These are phyloP conservation scores for Syzygium oleosum DNA, from an alignment of 345 rosid species.

Conservation along the genomic window DNA sequence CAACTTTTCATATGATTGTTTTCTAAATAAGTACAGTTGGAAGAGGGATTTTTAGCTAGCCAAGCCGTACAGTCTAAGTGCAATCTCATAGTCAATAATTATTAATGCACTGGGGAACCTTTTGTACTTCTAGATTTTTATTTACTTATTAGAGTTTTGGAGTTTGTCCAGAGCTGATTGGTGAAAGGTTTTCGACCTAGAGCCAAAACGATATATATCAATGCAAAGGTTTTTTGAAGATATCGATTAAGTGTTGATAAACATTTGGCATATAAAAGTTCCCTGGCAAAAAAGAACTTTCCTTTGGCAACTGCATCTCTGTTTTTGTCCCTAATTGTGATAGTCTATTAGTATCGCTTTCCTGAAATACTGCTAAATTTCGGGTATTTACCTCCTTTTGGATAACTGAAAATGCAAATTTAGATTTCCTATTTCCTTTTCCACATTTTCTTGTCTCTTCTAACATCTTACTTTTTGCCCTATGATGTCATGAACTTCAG, in stretches of 20 bases:
- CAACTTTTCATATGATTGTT: neutral
- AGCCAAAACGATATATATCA: neutral
- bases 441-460: neutral
- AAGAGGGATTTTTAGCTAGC: neutral
- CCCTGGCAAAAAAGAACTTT: neutral
- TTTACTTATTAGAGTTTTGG: neutral
- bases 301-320: neutral
- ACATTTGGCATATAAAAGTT: neutral
- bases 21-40: neutral
- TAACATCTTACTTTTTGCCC: neutral
- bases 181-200: neutral
- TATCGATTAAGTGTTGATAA: neutral
- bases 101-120: neutral
- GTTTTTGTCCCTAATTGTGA: neutral
- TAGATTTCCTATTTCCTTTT: neutral
- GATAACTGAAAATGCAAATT: neutral
- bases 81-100: neutral
- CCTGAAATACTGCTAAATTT: neutral
- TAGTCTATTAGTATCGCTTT: neutral
- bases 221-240: neutral
- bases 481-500: conserved; percentile 15
- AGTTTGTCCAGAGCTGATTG: neutral
- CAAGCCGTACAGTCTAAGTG: neutral
- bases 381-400: neutral
- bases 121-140: neutral